Evolutionary conservation across 2,329 filamentous ascomycete genomes (phyloP).

Genomic region (Penicillium palitans): DNA sequence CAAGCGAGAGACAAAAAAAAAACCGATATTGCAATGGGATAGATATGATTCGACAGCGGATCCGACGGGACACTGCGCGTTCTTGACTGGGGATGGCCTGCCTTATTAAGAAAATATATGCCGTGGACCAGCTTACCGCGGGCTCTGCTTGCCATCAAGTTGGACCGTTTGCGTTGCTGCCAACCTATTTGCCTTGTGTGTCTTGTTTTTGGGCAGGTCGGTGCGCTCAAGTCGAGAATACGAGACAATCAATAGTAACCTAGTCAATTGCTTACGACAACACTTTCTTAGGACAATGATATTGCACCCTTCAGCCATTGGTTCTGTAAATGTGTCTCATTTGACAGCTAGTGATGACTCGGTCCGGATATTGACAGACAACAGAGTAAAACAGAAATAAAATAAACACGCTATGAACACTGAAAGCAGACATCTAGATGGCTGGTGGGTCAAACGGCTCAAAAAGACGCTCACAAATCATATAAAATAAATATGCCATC

Average conservation of each 20-base stretch:
- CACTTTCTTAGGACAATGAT: constrained; percentile 3
- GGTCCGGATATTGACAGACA: neutral
- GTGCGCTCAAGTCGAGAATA: constrained; percentile 1
- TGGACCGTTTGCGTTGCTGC: constrained; percentile 1
- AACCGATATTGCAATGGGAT: constrained; percentile 7
- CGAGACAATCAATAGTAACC: neutral
- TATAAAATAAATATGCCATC: neutral
- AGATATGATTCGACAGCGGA: constrained; percentile 3
- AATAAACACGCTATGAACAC: neutral
- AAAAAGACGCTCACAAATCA: neutral
- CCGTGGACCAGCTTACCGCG: neutral
- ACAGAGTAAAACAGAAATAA: neutral
- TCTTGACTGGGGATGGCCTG: neutral
- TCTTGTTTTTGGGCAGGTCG: neutral
- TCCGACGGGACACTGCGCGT: neutral
- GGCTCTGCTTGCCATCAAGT: neutral
- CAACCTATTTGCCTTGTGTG: neutral
- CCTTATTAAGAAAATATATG: neutral
- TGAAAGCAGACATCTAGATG: neutral
- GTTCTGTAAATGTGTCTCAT: neutral
- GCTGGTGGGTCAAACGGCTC: neutral
- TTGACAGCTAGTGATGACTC: neutral
- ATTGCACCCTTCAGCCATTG: neutral
- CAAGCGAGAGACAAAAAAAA: constrained; percentile 1
- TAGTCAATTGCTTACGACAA: constrained; percentile 9